Evolutionary conservation across 345 rosid species (phyloP).

Genomic region (Euclidium syriacum): DNA sequence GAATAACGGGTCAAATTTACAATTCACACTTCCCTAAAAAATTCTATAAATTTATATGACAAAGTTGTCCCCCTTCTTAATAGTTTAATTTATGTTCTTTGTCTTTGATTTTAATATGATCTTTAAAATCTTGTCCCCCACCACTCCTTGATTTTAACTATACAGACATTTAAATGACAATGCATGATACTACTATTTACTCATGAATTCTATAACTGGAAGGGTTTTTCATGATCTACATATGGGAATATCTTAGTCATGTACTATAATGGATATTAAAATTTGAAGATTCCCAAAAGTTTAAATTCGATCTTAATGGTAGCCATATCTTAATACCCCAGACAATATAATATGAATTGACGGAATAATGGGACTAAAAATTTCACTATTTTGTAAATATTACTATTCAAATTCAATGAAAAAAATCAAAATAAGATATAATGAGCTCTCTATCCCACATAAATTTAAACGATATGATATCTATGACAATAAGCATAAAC

Average conservation of each 20-base stretch:
- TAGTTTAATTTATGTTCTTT: slow-evolving; percentile 16
- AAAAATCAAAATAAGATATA: no score
- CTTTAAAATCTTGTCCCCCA: slow-evolving; percentile 28
- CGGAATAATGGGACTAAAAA: no score
- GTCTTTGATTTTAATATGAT: slow-evolving; percentile 20
- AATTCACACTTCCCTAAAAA: slow-evolving; percentile 24
- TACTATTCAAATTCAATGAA: no score
- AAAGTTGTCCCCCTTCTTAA: slow-evolving; percentile 23
- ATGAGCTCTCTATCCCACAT: no score
- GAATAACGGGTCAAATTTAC: slow-evolving; percentile 10
- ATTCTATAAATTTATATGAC: slow-evolving; percentile 28
- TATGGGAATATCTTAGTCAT: background rate
- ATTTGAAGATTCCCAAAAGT: slow-evolving; percentile 5
- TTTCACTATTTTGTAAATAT: no score
- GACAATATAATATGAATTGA: no score
- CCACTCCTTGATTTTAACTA: background rate
- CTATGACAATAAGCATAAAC: no score
- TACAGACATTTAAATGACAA: background rate
- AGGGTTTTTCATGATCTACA: background rate
- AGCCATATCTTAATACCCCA: no score
- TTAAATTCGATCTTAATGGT: no score
- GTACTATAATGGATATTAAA: slow-evolving; percentile 3
- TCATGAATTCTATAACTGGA: background rate
- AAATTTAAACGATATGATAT: no score
- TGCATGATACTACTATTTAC: background rate